Evolutionary conservation across 495 filamentous ascomycete genomes (phyloP).

Genomic region (Penicillium waksmanii): DNA sequence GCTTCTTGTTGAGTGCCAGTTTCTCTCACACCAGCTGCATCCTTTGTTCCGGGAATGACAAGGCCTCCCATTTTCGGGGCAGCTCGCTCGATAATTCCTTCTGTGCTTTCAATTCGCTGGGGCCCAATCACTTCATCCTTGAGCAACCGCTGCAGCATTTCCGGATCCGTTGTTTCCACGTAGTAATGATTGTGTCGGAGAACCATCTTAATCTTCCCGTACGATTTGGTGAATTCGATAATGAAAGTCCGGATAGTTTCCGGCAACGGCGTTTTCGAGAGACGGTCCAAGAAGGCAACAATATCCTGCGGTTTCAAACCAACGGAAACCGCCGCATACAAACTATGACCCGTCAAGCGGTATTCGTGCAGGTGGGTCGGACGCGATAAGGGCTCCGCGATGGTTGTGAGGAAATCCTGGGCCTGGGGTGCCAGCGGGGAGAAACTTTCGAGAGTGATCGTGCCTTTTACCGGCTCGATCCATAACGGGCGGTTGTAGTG

Average conservation of each 20-base stretch:
- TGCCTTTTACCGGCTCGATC: constrained; percentile 83
- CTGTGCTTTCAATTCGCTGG: constrained; percentile 63
- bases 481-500: constrained; percentile 87
- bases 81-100: constrained; percentile 74
- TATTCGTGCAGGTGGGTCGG: constrained; percentile 93
- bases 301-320: constrained; percentile 88
- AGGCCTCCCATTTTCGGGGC: constrained; percentile 88
- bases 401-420: constrained; percentile 92
- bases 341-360: constrained; percentile 82
- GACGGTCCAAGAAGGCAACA: constrained; percentile 79
- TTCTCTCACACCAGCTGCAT: constrained; percentile 84
- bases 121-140: constrained; percentile 71
- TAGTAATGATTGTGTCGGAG: constrained; percentile 93
- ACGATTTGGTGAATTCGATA: constrained; percentile 79
- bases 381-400: constrained; percentile 89
- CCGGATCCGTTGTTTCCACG: constrained; percentile 85
- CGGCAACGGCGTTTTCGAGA: constrained; percentile 85
- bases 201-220: constrained; percentile 94
- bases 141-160: constrained; percentile 81
- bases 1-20: constrained; percentile 47
- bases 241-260: constrained; percentile 80
- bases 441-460: constrained; percentile 95
- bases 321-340: constrained; percentile 94
- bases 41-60: constrained; percentile 93
- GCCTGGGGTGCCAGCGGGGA: constrained; percentile 81